A percentile compares a stretch with the other conserved stretches of the same genome.
Evolutionary conservation across 202 grass and related monocot genomes (phyloP).

Genomic region (Musa balbisiana): DNA sequence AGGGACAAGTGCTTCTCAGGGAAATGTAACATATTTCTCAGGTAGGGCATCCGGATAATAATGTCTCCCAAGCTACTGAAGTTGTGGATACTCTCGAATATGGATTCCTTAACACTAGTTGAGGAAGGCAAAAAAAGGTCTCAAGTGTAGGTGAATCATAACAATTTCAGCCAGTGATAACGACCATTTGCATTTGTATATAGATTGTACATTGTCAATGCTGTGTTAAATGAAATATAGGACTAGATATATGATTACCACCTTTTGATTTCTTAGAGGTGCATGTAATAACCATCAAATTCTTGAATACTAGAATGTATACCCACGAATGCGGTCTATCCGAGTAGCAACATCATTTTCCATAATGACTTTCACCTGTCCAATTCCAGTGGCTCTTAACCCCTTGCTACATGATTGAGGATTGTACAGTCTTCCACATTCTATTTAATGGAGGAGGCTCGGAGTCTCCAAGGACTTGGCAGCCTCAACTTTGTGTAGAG

Average conservation of each 20-base stretch:
- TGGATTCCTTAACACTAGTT: too few relatives aligned
- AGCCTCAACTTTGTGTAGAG: background rate
- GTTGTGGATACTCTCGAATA: background rate
- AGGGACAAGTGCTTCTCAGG: slow-evolving; percentile 6
- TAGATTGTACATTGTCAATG: background rate
- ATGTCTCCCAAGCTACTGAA: slow-evolving; percentile 31
- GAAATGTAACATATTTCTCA: slow-evolving; percentile 10
- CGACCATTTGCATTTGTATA: background rate
- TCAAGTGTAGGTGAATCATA: background rate
- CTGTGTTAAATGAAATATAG: background rate
- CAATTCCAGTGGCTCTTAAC: background rate
- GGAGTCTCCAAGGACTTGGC: background rate
- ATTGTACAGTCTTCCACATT: background rate
- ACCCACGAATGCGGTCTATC: background rate
- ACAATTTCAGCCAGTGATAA: background rate
- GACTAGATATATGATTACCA: background rate
- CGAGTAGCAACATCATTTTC: background rate
- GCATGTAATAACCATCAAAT: background rate
- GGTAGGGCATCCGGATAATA: slow-evolving; percentile 35
- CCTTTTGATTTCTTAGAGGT: background rate
- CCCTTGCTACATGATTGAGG: background rate
- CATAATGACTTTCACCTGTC: background rate
- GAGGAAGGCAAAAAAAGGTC: too few relatives aligned
- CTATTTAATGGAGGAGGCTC: background rate
- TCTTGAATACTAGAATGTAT: background rate